Base-by-base conservation (phyloP, 164 flowering plant genomes). In the Nymphaea colorata region DNA sequence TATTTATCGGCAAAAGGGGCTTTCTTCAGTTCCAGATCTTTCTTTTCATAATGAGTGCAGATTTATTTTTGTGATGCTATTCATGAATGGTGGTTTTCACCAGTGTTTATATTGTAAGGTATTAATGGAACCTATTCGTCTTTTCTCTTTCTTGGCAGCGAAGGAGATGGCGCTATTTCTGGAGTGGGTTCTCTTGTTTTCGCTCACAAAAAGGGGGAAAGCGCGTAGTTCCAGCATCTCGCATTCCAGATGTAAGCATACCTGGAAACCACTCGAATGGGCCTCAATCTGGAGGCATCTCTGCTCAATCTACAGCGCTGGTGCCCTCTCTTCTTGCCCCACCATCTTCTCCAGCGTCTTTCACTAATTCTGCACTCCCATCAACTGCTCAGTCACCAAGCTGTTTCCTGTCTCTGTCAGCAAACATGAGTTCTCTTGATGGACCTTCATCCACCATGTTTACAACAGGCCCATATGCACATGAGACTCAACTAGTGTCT, bases 311-410 rank as follows among this genome's bases (percentile, higher is more conserved):
- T 64, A 78, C 89, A 25, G 64, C 83, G 36, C 44, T 87, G 57
- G 77, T 75, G 59, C 86, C 87, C 14, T 87, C 97, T 65, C 85
- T 93, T 76, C 80, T 89, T 43, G 98, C 97, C 65, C 98, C 98
- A n/a, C 98, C 98, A 66, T 91, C 98, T 42, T 94, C 98, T 11
- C 98, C 98, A 3, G 96, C 95, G 44, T 94, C 98, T 41, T 91
- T 94, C 72, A 75, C 93, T 41, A 85, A 88, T 70, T 94, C 98
- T 66, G 88, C 93, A 3, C 83, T 86, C 15, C 96, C 91, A 70
- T 94, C 98, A 7, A 88, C 96, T 16, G 91, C 82, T 60, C 97
- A 89, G 73, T 94, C 98, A 25, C 98, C 98, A 10, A 86, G 73
- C 73, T 84, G 88, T 73, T 84, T 81, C 78, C 68, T 86, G 68